Base-by-base conservation (phyloP, 441 rosid species). In the Adansonia grandidieri region DNA sequence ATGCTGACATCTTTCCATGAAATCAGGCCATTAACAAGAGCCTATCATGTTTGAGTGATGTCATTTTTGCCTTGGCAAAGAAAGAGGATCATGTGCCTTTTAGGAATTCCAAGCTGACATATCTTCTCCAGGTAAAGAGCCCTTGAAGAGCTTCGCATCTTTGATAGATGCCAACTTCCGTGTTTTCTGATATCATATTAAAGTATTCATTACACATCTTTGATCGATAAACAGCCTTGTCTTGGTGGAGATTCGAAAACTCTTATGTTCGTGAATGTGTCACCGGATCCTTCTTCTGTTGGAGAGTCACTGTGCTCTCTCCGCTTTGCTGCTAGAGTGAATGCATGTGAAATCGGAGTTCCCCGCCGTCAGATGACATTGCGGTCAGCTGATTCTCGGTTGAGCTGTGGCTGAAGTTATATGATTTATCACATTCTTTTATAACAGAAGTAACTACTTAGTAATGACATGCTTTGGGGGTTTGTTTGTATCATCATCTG, bases 201-300 rank as follows among this genome's bases (percentile, higher is more conserved):
- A 32, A 0, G 37, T 32, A 32, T 32, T 32, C 37, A 32, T 32
- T 32, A 32, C 37, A 1, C 15, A 62, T 74, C 62, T 74, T 60
- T 22, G 22, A 74, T 77, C 1, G 19, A 22, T 78, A 63, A 83
- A 71, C 99, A 97, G 98, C 98, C 99, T n/a, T 97, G 98, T 72
- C 85, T 97, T 28, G 99, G 99, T 6, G 98, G 99, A 1, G 98
- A 97, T 50, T 97, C 99, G 4, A 97, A 97, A 79, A 95, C 99
- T 0, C 84, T 97, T 57, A 97, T 97, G 98, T 90, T 97, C 74
- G 99, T 93, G 13, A 97, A 97, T 79, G 88, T 97, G 37, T 89
- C 97, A 9, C 99, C 99, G 0, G 98, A 93, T n/a, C 86, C 97
- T 15, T 67, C 94, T 28, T 97, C 99, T 0, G 80, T 88, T 0